These are phyloP conservation scores for Phellopilus nigrolimitatus DNA, from an alignment of 1,284 basidiomycete genomes.

Conservation along the genomic window DNA sequence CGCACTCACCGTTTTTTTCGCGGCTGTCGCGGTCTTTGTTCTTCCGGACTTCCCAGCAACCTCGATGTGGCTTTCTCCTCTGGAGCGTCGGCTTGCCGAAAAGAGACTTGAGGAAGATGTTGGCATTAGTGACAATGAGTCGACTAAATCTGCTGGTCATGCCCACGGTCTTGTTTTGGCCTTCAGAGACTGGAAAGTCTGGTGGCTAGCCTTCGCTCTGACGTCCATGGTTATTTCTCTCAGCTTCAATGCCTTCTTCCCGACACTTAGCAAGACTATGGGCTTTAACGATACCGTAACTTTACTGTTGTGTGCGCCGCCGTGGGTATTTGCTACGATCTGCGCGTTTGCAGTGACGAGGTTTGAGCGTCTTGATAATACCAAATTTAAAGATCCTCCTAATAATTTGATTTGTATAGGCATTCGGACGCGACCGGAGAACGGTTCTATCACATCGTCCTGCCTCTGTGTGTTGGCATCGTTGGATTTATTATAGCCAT, in stretches of 20 bases:
- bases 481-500: constrained; percentile 74
- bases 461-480: constrained; percentile 53
- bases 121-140: constrained; percentile 38
- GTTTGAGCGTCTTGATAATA: constrained; percentile 33
- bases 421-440: constrained; percentile 69
- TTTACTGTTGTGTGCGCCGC: constrained; percentile 71
- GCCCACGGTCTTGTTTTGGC: constrained; percentile 52
- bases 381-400: background rate
- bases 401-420: constrained; percentile 32
- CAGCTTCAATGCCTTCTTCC: constrained; percentile 74
- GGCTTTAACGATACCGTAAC: constrained; percentile 63
- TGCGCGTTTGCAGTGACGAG: constrained; percentile 45
- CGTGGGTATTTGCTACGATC: constrained; percentile 66
- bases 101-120: constrained; percentile 71
- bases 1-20: constrained; percentile 59
- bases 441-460: constrained; percentile 59
- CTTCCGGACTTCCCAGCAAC: constrained; percentile 75
- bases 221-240: constrained; percentile 54
- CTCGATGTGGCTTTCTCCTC: constrained; percentile 52
- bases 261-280: constrained; percentile 63
- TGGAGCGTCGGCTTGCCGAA: constrained; percentile 63
- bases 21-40: constrained; percentile 56
- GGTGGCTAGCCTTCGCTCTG: constrained; percentile 60
- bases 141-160: constrained; percentile 25
- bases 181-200: constrained; percentile 68